phyloP scores from a whole-genome alignment of 2,329 filamentous ascomycete species.

The Dendrostoma leiphaemia region DNA sequence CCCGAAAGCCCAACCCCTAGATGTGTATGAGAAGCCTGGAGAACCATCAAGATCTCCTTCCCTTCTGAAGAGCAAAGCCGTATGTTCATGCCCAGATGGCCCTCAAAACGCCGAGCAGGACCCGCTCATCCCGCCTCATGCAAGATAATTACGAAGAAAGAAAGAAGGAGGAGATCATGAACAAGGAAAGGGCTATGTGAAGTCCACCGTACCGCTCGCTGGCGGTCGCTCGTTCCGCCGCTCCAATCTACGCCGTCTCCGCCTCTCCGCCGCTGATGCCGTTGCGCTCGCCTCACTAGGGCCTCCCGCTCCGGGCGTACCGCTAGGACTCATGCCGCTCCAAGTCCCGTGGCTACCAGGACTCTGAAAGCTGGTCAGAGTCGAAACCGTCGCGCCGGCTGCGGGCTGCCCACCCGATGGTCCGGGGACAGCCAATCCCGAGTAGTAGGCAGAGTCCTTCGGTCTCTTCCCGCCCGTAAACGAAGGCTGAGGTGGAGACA shows the following conservation, averaged over 20 bases:
- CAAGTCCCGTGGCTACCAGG: constrained; percentile 48
- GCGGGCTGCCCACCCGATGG: constrained; percentile 38
- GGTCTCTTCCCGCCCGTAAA: constrained; percentile 50
- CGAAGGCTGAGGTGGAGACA: constrained; percentile 56
- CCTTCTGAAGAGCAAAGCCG: too few relatives aligned
- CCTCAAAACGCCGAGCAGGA: constrained; percentile 13
- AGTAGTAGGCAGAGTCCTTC: constrained; percentile 64
- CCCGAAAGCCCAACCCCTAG: not conserved
- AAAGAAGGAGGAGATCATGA: not conserved
- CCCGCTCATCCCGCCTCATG: constrained; percentile 1
- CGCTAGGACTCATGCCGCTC: constrained; percentile 47
- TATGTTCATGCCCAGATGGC: not conserved
- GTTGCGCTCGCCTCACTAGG: constrained; percentile 35
- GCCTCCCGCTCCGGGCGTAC: constrained; percentile 32
- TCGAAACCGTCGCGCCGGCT: constrained; percentile 45
- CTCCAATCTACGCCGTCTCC: constrained; percentile 55
- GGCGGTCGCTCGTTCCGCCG: constrained; percentile 41
- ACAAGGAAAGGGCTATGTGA: constrained; percentile 12
- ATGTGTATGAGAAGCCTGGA: not conserved
- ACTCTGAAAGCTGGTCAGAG: constrained; percentile 44
- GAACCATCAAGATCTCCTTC: not conserved
- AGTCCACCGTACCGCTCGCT: constrained; percentile 28
- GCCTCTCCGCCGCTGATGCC: constrained; percentile 46
- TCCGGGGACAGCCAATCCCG: constrained; percentile 40
- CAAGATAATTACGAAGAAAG: not conserved